Evolutionary conservation across 176 grass and related monocot genomes (phyloP).

Genomic region (Zoysia pacifica): DNA sequence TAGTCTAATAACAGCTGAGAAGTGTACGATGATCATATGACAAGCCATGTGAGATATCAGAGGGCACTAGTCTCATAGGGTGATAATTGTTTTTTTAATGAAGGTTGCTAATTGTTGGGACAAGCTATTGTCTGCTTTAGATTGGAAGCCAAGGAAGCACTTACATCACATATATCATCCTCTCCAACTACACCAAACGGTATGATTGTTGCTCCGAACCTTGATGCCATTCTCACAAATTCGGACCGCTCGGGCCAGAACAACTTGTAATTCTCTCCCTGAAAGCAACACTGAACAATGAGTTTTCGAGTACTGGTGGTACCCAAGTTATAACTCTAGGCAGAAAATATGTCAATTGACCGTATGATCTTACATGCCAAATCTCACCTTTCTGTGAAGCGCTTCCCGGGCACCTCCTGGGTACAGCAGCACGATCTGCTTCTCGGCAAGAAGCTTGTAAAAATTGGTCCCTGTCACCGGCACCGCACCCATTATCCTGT

Average conservation of each 20-base stretch:
- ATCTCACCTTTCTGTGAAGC: slow-evolving; percentile 83
- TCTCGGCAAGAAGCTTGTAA: slow-evolving; percentile 79
- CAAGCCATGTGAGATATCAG: neutral
- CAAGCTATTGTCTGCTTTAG: neutral
- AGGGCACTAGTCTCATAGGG: neutral
- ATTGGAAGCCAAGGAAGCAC: neutral
- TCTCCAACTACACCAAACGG: slow-evolving; percentile 91
- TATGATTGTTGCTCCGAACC: slow-evolving; percentile 88
- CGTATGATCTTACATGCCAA: neutral
- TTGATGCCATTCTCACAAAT: slow-evolving; percentile 91
- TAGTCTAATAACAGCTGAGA: slow-evolving; percentile 82
- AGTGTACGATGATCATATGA: slow-evolving; percentile 6
- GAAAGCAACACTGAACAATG: slow-evolving; percentile 12
- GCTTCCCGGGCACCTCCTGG: slow-evolving; percentile 88
- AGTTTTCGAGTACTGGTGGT: neutral
- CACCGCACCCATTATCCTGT: slow-evolving; percentile 73
- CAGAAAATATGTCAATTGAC: neutral
- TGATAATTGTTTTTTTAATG: neutral
- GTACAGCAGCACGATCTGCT: slow-evolving; percentile 78
- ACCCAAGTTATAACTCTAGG: neutral
- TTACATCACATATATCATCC: slow-evolving; percentile 86
- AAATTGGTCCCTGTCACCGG: slow-evolving; percentile 71
- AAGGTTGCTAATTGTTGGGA: neutral
- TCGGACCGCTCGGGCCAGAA: slow-evolving; percentile 91
- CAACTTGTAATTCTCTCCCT: slow-evolving; percentile 89